These are phyloP conservation scores for Trichoderma gamsii DNA, from an alignment of 495 filamentous ascomycete species.

Conservation along the genomic window DNA sequence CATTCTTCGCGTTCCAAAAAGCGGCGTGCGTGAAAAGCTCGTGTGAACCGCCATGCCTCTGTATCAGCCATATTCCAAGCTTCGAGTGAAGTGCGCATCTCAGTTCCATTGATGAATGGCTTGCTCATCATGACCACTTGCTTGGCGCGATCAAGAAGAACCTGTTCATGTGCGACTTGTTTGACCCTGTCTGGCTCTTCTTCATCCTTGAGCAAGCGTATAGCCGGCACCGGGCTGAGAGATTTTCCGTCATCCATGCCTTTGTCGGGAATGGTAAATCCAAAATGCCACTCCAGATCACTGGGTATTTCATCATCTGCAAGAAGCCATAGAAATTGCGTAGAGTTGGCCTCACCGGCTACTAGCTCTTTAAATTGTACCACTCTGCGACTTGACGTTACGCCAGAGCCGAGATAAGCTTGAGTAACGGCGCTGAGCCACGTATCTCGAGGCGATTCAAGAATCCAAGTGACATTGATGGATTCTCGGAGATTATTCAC, in stretches of 20 bases:
- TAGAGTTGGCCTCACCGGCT: conserved; percentile 52
- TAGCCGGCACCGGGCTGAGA: not conserved
- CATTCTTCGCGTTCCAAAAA: conserved; percentile 57
- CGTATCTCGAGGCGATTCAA: conserved; percentile 66
- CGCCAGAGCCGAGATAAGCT: conserved; percentile 54
- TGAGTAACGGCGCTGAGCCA: conserved; percentile 75
- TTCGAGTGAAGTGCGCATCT: conserved; percentile 61
- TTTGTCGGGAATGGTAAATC: conserved; percentile 66
- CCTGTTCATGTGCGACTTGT: conserved; percentile 50
- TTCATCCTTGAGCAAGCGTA: not conserved
- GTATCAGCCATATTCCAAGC: conserved; percentile 91
- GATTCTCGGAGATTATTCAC: conserved; percentile 46
- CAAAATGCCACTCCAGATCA: conserved; percentile 83
- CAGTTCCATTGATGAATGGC: conserved; percentile 24
- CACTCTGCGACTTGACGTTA: conserved; percentile 57
- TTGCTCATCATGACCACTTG: conserved; percentile 23
- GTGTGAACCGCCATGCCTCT: conserved; percentile 87
- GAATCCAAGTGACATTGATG: conserved; percentile 60
- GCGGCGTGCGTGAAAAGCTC: conserved; percentile 59
- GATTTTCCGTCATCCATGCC: conserved; percentile 34
- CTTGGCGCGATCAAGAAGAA: conserved; percentile 44
- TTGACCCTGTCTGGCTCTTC: conserved; percentile 36
- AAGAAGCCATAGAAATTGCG: conserved; percentile 71
- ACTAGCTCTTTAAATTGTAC: conserved; percentile 76
- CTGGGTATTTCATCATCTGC: conserved; percentile 59